Evolutionary conservation across 805 yeast species (phyloP), one percentile per base, ranked within the genome.

Genomic region (Candida michaelii): DNA sequence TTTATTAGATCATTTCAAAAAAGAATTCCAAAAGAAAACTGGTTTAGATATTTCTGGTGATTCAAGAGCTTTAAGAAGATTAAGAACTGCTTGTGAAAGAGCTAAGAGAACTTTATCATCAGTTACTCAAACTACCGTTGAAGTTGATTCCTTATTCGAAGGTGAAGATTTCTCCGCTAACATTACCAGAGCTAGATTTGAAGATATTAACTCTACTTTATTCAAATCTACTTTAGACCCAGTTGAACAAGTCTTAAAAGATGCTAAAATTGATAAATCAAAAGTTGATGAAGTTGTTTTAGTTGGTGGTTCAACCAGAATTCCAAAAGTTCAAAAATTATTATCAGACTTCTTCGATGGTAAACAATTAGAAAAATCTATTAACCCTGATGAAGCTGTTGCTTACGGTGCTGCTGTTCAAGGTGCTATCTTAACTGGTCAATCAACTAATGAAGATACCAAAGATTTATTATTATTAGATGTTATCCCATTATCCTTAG

Each of bases 241-340:
- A 57, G 76, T 70, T 56, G 76, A 70, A 65, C 73, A 69, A 62
- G 76, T 70, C 54, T 62, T 70, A 57, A 70, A 69, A 61, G 76
- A 70, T 52, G 69, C 76, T 51, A 68, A 68, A 63, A 55, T 68
- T 47, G 45, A 62, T 48, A 70, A 69, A 64, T 34, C 68, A 50
- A 46, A 50, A 39, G 76, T 70, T 53, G 74, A 69, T 54, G 76
- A 70, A 62, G 74, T 70, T 54, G 76, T 70, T 59, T 63, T 70
- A 52, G 76, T 70, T 49, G 76, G 76, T 67, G 76, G 76, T 66
- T 70, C 76, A 52, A 70, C 76, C 66, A 70, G 76, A 69, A 69
- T 70, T 63, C 76, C 76, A 63, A 70, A 70, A 65, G 69, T 70
- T 60, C 76, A 70, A 58, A 70, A 70, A 61, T 68, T 70, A 61